phyloP scores from a whole-genome alignment of 148 eudicot species.

The Selenicereus undatus region DNA sequence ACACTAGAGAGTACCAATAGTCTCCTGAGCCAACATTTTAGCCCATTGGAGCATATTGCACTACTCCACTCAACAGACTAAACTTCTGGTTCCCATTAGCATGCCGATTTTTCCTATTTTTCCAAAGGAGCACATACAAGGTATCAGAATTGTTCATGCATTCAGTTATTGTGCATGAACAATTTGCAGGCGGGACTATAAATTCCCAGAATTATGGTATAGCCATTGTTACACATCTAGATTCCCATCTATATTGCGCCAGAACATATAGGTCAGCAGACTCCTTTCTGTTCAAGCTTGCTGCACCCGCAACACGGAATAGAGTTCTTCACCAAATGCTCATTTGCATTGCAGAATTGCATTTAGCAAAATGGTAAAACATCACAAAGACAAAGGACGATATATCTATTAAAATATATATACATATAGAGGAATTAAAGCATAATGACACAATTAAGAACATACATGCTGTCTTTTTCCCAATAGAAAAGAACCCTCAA shows the following conservation, averaged over 20 bases:
- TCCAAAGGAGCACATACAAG: too few species aligned
- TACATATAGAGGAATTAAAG: neutral
- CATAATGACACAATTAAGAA: slow-evolving; percentile 12
- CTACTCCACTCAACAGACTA: too few species aligned
- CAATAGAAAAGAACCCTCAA: neutral
- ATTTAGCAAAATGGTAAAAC: neutral
- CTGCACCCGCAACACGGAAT: neutral
- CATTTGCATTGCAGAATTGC: neutral
- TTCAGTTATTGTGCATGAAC: too few species aligned
- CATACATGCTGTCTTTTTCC: neutral
- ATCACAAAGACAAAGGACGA: neutral
- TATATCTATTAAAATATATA: neutral
- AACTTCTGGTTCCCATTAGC: too few species aligned
- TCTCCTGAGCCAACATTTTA: too few species aligned
- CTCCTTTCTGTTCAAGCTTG: neutral
- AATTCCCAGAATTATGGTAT: neutral
- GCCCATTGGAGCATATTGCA: too few species aligned
- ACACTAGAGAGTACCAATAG: too few species aligned
- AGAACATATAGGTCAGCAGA: neutral
- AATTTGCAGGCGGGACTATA: too few species aligned
- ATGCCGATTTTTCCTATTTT: too few species aligned
- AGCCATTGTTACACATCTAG: too few species aligned
- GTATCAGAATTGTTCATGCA: too few species aligned
- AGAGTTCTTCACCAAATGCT: neutral
- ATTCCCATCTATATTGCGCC: neutral